Evolutionary conservation across 805 yeast species (phyloP), one percentile per base, ranked within the genome.

Genomic region (Kodamaea restingae): DNA sequence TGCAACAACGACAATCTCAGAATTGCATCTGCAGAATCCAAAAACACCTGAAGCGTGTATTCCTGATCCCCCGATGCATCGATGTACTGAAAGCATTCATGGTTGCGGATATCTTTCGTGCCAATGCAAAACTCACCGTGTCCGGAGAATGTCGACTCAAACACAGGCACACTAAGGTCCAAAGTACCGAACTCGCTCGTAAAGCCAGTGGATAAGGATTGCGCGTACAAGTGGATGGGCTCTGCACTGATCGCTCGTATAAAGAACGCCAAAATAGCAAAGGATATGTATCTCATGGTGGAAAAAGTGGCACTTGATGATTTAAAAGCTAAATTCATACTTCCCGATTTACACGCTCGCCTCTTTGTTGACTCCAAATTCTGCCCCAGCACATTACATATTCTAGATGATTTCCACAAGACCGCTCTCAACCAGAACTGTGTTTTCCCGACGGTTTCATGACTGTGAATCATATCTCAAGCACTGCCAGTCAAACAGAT

Each of bases 61-160:
- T 29, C 30, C 15, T 44, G 30, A 8, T 18, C 27, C 2, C 24
- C 21, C 25, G 38, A 18, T 18, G n/a, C n/a, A n/a, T n/a, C n/a
- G n/a, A 42, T n/a, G 18, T 49, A 55, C 4, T 55, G 41, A 40
- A 68, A 63, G 38, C 73, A 67, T n/a, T 54, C 61, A 21, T 54
- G 53, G 38, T 49, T 42, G 5, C 47, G 41, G 4, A 63, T 30
- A 36, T 59, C 65, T 5, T 47, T 41, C 17, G 71, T 63, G 9
- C 71, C 70, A 32, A 65, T 34, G 35, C 64, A 60, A 42, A 53
- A 52, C 7, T 34, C 50, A 10, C 50, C 53, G 11, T 15, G 35
- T 18, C 31, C 33, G 17, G 27, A 15, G 32, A 12, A 22, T 12
- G 33, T 24, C 20, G 21, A 10, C 28, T 28, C 29, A 7, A 18